Conservation (phyloP, 495 filamentous ascomycete species). For the Lentithecium fluviatile region DNA sequence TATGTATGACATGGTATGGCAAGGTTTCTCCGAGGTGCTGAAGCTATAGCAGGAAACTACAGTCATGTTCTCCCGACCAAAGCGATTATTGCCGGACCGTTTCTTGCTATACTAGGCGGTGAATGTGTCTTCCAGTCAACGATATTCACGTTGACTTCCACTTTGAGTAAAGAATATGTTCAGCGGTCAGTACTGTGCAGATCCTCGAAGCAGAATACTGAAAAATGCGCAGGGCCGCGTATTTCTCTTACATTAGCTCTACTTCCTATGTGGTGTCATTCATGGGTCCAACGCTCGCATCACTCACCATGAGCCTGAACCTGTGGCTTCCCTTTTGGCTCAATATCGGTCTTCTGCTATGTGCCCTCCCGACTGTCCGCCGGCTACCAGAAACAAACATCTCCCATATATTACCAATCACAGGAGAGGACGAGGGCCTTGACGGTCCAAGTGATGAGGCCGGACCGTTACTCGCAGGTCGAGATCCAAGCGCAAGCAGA, state of each 20-base stretch:
- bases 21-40: neutral
- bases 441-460: constrained; percentile 4
- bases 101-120: constrained; percentile 26
- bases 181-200: constrained; percentile 10
- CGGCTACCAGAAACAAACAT: constrained; percentile 12
- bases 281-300: constrained; percentile 32
- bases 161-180: constrained; percentile 26
- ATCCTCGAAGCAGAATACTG: neutral
- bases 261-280: constrained; percentile 29
- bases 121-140: constrained; percentile 37
- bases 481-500: constrained; percentile 5
- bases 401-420: neutral
- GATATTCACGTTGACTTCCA: constrained; percentile 22
- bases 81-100: constrained; percentile 31
- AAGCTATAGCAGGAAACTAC: constrained; percentile 21
- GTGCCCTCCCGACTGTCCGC: constrained; percentile 21
- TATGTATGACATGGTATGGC: constrained; percentile 3
- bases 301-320: constrained; percentile 31
- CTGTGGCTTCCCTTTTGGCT: constrained; percentile 35
- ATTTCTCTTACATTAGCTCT: constrained; percentile 34
- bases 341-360: constrained; percentile 21
- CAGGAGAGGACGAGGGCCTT: neutral
- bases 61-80: constrained; percentile 23
- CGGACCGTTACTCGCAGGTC: constrained; percentile 17
- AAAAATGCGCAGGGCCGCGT: constrained; percentile 17